phyloP scores from a whole-genome alignment of 2,329 filamentous ascomycete species.

The Colletotrichum ledebouriae region DNA sequence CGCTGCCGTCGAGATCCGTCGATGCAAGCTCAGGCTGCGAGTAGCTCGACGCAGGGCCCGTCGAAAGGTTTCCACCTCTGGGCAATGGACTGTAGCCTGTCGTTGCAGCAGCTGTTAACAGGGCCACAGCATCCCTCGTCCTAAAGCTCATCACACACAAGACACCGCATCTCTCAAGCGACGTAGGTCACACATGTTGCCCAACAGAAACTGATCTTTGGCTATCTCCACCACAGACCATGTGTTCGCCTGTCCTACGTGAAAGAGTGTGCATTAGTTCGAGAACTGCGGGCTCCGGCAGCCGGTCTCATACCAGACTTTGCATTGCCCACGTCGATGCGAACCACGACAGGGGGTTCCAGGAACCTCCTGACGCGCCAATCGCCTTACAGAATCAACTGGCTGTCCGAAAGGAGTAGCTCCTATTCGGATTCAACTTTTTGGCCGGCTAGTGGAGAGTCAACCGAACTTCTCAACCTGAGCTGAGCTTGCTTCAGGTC shows the following conservation, averaged over 20 bases:
- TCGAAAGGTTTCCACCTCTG: neutral
- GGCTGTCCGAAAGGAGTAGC: neutral
- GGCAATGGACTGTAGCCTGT: neutral
- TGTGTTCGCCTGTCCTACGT: conserved; percentile 34
- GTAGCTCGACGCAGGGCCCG: neutral
- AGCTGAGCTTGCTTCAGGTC: neutral
- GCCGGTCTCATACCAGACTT: conserved; percentile 39
- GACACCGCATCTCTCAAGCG: conserved; percentile 28
- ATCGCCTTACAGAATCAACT: conserved; percentile 1
- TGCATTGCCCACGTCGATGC: conserved; percentile 7
- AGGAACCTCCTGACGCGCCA: conserved; percentile 2
- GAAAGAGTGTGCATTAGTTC: conserved; percentile 25
- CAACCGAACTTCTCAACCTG: conserved; percentile 2
- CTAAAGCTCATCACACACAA: conserved; percentile 16
- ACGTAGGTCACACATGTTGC: conserved; percentile 9
- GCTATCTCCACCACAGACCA: conserved; percentile 35
- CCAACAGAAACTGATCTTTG: conserved; percentile 20
- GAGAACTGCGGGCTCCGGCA: conserved; percentile 24
- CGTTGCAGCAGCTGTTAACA: neutral
- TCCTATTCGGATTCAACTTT: neutral
- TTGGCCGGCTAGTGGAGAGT: neutral
- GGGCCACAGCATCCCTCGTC: conserved; percentile 8
- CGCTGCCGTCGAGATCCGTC: neutral
- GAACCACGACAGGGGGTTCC: conserved; percentile 5
- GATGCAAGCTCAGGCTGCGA: neutral